Base-by-base conservation (phyloP, 2,329 filamentous ascomycete genomes). In the Biscogniauxia sp. region DNA sequence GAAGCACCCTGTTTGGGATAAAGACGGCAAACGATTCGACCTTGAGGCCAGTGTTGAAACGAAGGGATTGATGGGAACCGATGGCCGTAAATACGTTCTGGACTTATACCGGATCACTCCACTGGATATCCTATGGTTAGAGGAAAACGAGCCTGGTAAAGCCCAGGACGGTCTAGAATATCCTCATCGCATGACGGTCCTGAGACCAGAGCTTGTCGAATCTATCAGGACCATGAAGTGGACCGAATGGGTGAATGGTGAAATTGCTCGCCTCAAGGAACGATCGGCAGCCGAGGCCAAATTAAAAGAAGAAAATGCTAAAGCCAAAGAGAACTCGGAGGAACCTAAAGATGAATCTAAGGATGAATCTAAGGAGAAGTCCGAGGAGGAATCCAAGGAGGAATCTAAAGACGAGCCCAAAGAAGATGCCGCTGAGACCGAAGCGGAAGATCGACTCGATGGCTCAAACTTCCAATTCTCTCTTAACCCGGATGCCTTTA, bases 1-100 rank as follows among this genome's bases (percentile, higher is more conserved):
- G 84, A 90, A 90, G 78, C 95, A 99, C 75, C 83, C 93, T 52
- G 96, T 99, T 3, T 99, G 95, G 95, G 95, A 99, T 77, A 98
- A 98, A 82, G 92, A 97, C 69, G 87, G 88, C 67, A 90, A 93
- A 77, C 87, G 90, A 63, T 93, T 97, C 70, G 92, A 97, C 64
- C 83, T 99, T 3, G 94, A 98, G 76, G 92, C 91, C 50, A 98
- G 93, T 70, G 93, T 99, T 15, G 95, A 99, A 78, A 99, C 95
- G 57, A 99, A 99, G 81, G 95, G 95, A 57, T 82, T 99, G n/a
- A 82, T 99, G 69, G 95, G 95, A 54, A 99, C 95, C 1, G 95
- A 99, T 72, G 95, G 93, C 45, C 87, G 95, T 69, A 97, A 97
- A 75, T 99, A 99, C 73, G 92, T 97, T n/a, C 85, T 99, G 55